Percentiles rank a stretch among this genome's conserved stretches.
phyloP scores from a whole-genome alignment of 2,329 filamentous ascomycete species.

The Aureobasidium sp. region DNA sequence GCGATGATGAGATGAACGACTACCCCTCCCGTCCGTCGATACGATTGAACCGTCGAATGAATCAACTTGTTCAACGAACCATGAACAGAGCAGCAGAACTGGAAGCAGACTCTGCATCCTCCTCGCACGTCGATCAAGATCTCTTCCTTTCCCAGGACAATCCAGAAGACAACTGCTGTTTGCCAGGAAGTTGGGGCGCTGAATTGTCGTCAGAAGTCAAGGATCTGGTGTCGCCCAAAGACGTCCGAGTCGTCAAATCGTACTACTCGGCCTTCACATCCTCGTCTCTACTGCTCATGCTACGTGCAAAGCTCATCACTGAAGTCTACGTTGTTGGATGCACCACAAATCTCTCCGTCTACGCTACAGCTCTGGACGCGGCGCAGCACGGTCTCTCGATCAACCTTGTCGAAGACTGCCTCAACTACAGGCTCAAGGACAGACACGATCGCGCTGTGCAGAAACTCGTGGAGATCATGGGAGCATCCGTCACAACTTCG shows the following conservation, averaged over 20 bases:
- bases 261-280: constrained; percentile 82
- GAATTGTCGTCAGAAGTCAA: constrained; percentile 43
- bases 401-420: constrained; percentile 78
- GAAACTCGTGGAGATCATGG: constrained; percentile 64
- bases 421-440: constrained; percentile 63
- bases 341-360: constrained; percentile 78
- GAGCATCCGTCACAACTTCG: constrained; percentile 54
- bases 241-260: constrained; percentile 56
- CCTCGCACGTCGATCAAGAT: constrained; percentile 32
- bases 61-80: constrained; percentile 14
- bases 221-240: constrained; percentile 41
- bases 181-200: constrained; percentile 36
- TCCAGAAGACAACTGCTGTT: constrained; percentile 33
- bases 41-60: neutral
- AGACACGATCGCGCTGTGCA: constrained; percentile 64
- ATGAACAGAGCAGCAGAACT: constrained; percentile 6
- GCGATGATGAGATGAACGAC: neutral
- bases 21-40: neutral
- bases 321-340: constrained; percentile 84
- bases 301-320: constrained; percentile 80
- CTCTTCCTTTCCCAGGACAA: constrained; percentile 34
- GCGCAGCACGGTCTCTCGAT: constrained; percentile 81
- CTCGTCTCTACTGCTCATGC: constrained; percentile 61
- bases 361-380: constrained; percentile 85
- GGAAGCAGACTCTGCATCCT: neutral